Percentiles rank a stretch among this genome's conserved stretches.
Evolutionary conservation across 2,329 filamentous ascomycete genomes (phyloP).

Genomic region (Xylariaceae sp.): DNA sequence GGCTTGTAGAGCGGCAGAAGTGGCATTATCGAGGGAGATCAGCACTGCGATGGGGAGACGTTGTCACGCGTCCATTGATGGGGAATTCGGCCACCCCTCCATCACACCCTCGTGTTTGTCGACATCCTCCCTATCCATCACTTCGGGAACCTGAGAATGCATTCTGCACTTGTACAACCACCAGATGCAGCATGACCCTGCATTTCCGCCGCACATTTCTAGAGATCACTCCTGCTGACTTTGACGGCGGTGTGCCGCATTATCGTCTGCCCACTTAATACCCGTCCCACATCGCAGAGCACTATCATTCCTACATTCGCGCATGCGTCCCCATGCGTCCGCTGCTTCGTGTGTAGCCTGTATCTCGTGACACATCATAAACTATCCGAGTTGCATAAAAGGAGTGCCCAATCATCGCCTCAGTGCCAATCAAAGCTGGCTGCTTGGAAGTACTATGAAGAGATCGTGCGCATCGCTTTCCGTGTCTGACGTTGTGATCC

Average conservation of each 20-base stretch:
- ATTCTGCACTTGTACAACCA: constrained; percentile 19
- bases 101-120: constrained; percentile 17
- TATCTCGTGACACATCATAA: constrained; percentile 18
- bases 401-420: constrained; percentile 13
- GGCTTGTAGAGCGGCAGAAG: too few relatives aligned
- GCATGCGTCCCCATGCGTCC: not conserved
- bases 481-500: too few relatives aligned
- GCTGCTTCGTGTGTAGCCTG: constrained; percentile 5
- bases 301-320: not conserved
- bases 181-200: constrained; percentile 23
- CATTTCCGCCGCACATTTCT: constrained; percentile 22
- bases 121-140: constrained; percentile 32
- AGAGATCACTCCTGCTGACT: constrained; percentile 17
- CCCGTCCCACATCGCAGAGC: not conserved
- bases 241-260: too few relatives aligned
- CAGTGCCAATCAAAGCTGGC: too few relatives aligned
- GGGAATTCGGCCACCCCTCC: constrained; percentile 12
- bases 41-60: too few relatives aligned
- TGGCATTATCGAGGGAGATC: too few relatives aligned
- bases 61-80: not conserved
- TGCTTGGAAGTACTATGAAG: too few relatives aligned
- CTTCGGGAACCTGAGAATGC: constrained; percentile 21
- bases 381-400: constrained; percentile 10
- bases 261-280: not conserved
- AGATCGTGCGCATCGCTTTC: too few relatives aligned